Conservation (phyloP, 768 basidiomycete genomes). For the Collybia nuda region DNA sequence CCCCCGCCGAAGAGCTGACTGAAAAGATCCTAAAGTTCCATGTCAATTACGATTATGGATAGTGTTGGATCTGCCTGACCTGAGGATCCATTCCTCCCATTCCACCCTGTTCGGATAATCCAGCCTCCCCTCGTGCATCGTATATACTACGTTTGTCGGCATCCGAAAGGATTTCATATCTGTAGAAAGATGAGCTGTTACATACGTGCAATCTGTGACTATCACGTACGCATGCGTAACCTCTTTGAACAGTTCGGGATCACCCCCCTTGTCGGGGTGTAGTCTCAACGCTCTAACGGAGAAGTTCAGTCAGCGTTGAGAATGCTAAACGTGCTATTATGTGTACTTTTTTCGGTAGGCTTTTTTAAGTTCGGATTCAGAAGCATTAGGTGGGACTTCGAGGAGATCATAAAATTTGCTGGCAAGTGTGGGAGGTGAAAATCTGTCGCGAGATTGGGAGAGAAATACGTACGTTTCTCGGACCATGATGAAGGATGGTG, state of each 20-base stretch:
- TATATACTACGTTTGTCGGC: conserved; percentile 79
- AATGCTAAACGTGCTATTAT: neutral
- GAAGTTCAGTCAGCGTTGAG: conserved; percentile 7
- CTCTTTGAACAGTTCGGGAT: conserved; percentile 96
- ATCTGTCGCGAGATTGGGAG: neutral
- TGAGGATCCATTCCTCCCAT: conserved; percentile 98
- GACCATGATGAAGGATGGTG: conserved; percentile 47
- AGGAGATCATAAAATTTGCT: conserved; percentile 94
- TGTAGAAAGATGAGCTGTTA: conserved; percentile 25
- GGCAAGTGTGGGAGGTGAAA: conserved; percentile 12
- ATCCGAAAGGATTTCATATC: conserved; percentile 93
- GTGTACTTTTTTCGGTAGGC: conserved; percentile 90
- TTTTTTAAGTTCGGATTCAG: conserved; percentile 88
- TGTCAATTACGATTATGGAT: neutral
- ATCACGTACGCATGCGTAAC: conserved; percentile 89
- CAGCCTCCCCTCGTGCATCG: conserved; percentile 91
- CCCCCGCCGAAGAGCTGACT: conserved; percentile 90
- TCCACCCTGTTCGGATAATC: conserved; percentile 80
- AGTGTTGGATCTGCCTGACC: conserved; percentile 38
- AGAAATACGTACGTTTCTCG: conserved; percentile 58
- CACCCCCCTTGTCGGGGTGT: conserved; percentile 94
- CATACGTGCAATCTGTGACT: conserved; percentile 7
- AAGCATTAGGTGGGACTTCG: conserved; percentile 76
- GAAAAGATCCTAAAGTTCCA: conserved; percentile 76
- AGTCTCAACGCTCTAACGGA: conserved; percentile 69